Evolutionary conservation across 441 rosid genomes (phyloP), one percentile per base, ranked within the genome.

Genomic region (Lepidium campestre): DNA sequence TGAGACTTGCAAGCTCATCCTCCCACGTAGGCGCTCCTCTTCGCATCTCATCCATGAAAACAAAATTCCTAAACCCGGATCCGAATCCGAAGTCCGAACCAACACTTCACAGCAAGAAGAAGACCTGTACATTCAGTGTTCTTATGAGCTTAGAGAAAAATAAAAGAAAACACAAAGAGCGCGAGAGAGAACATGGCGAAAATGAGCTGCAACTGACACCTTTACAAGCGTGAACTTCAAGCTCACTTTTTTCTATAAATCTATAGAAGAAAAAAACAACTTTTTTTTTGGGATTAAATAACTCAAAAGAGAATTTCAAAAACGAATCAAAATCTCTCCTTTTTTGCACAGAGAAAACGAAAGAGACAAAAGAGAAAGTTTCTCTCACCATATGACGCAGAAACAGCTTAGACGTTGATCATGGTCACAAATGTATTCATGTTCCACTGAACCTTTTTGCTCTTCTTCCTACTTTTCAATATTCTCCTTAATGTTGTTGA

Each of bases 171-270:
- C 62, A 66, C 72, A 68, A 72, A 70, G 74, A 75, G 45, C 72
- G 17, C 72, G 67, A 68, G 75, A 83, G 72, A 74, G 77, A 74
- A 57, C 62, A 40, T 58, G 63, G 69, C 49, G 63, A 73, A 41
- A 35, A 47, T 45, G 65, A 74, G 68, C 66, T 63, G 72, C 78
- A 62, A 70, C 72, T 77, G 67, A 68, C 74, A 74, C 73, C 77
- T 86, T 85, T 83, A 72, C 77, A 79, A 74, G 91, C 87, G 90
- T 85, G 85, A 81, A 47, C 44, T 70, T 85, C 69, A 85, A 82
- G 85, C 80, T 71, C 68, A 49, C 76, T 46, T 67, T 80, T 74
- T 54, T 45, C 9, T 18, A 14, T 45, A 49, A 31, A 5, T 34
- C 29, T 13, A 40, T 52, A 50, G 0, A 4, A 50, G 0, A 4